Evolutionary conservation across 176 grass and related monocot genomes (phyloP), one percentile per base, ranked within the genome.

Genomic region (Rhynchospora breviuscula): DNA sequence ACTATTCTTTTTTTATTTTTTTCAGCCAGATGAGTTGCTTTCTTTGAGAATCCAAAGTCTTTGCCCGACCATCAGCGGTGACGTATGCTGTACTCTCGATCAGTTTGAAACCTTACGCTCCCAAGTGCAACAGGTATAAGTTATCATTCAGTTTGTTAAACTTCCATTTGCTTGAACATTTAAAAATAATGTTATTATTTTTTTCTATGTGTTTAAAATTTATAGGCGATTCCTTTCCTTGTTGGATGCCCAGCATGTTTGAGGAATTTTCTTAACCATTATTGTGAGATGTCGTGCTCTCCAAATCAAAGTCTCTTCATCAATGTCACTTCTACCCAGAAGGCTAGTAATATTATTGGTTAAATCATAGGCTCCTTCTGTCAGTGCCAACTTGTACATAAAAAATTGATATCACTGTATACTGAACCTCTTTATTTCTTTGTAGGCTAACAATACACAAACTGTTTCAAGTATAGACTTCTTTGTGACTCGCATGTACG

Each of bases 241-340:
- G 96, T 98, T 79, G 91, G 96, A 88, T 98, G 96, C 80, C 96
- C 96, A 78, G 96, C 96, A 86, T 98, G 96, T 88, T 83, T 98
- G 83, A 95, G 96, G 80, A 98, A 98, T 88, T 98, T 98, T 83
- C 87, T 98, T 68, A 99, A 99, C 87, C 86, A 90, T 62, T 93
- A 93, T 58, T 99, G 96, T 67, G 96, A 95, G 77, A 90, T 99
- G 85, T 88, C 93, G 79, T 95, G 96, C 85, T 99, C 96, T 90
- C 93, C 96, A 58, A 89, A 93, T 78, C 96, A 99, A 93, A 93
- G 96, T 61, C 91, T 93, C 63, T 99, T 99, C 85, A 85, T 99
- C 80, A 99, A 99, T 59, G 96, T 99, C 79, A 95, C 93, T 90
- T 99, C 96, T 65, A 59, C 84, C 70, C 91, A 90, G 11, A 81